Evolutionary conservation across 768 basidiomycete species (phyloP).

Genomic region (Phlebiopsis gigantea): DNA sequence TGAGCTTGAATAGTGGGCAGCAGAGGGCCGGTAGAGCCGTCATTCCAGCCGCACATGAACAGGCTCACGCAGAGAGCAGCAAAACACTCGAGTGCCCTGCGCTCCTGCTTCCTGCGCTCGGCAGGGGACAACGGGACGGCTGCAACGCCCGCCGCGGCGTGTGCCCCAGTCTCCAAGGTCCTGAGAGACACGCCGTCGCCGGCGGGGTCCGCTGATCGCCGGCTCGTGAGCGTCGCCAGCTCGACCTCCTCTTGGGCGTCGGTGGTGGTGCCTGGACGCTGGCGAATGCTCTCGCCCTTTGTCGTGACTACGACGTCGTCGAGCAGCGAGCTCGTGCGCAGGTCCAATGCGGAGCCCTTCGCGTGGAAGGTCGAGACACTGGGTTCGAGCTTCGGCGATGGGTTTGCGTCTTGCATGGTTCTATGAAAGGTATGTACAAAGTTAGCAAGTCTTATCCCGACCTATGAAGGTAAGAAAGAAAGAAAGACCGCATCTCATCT

Average conservation of each 20-base stretch:
- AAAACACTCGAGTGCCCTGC: slow-evolving; percentile 38
- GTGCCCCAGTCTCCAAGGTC: background rate
- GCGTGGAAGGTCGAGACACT: background rate
- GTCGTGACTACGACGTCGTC: background rate
- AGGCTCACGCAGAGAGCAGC: slow-evolving; percentile 50
- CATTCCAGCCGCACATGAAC: slow-evolving; percentile 73
- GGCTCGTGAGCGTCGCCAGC: slow-evolving; percentile 9
- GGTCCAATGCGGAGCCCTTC: background rate
- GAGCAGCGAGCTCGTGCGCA: background rate
- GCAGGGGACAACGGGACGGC: slow-evolving; percentile 17
- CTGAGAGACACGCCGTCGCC: background rate
- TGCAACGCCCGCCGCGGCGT: slow-evolving; percentile 1
- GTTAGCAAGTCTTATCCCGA: no score
- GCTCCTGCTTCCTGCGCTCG: slow-evolving; percentile 11
- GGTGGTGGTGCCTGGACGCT: slow-evolving; percentile 3
- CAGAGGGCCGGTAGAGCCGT: slow-evolving; percentile 68
- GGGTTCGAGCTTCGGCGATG: no score
- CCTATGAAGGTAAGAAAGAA: no score
- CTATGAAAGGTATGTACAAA: no score
- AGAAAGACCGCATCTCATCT: no score
- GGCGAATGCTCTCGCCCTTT: slow-evolving; percentile 5
- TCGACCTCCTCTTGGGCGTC: slow-evolving; percentile 17
- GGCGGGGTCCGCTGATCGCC: background rate
- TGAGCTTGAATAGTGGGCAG: slow-evolving; percentile 64
- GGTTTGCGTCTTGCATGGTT: no score